Conservation (phyloP, 176 grass and related monocot genomes). For the Aegilops longissima region DNA sequence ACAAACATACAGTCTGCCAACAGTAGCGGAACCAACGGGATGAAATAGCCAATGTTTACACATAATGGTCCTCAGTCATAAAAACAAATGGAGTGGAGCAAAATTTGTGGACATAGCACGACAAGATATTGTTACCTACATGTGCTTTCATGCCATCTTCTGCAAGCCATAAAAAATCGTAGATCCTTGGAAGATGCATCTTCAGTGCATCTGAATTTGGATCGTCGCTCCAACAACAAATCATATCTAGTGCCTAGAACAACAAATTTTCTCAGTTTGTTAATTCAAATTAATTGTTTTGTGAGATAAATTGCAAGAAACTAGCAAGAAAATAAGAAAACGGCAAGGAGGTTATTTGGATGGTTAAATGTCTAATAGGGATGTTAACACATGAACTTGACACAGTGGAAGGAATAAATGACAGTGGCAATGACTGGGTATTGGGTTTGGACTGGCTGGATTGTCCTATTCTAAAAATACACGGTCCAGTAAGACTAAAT, state of each 20-base stretch:
- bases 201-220: slow-evolving; percentile 79
- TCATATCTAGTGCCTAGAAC: slow-evolving; percentile 68
- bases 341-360: not conserved
- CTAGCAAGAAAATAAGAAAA: not conserved
- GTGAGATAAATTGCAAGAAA: not conserved
- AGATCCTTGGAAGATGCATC: slow-evolving; percentile 64
- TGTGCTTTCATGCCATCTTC: slow-evolving; percentile 91
- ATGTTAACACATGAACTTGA: not conserved
- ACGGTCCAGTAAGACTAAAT: not conserved
- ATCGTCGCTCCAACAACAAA: slow-evolving; percentile 84
- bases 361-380: not conserved
- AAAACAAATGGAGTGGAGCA: no score
- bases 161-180: slow-evolving; percentile 76
- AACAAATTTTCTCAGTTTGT: not conserved
- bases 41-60: no score
- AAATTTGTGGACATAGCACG: no score
- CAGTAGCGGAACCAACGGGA: no score
- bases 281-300: no score
- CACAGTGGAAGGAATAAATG: not conserved
- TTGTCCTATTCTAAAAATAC: not conserved
- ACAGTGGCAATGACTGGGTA: no score
- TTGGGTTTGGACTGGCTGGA: no score
- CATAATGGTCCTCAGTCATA: no score
- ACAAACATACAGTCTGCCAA: no score
- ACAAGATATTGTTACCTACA: slow-evolving; percentile 30